Percentiles rank a stretch among this genome's conserved stretches.
phyloP scores from a whole-genome alignment of 768 basidiomycete genomes.

The Macrolepiota dolichaula region DNA sequence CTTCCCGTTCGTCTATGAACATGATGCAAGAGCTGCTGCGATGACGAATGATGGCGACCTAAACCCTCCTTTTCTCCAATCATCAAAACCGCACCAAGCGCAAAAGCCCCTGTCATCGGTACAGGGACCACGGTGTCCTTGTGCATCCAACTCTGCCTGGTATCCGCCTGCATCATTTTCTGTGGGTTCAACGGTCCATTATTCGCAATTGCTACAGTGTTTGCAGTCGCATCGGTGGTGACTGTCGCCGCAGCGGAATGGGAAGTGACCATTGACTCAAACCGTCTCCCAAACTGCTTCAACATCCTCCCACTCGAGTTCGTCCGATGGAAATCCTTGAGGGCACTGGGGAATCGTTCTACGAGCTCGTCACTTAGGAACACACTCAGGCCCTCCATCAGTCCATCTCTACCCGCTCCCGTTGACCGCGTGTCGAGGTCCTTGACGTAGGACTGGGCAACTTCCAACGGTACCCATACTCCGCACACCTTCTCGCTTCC shows the following conservation, averaged over 20 bases:
- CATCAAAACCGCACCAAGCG: conserved; percentile 9
- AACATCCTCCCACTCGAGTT: conserved; percentile 45
- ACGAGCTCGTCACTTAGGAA: conserved; percentile 65
- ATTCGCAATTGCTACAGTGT: conserved; percentile 8
- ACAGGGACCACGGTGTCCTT: conserved; percentile 10
- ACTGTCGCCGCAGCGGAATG: conserved; percentile 16
- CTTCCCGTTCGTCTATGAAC: conserved; percentile 6
- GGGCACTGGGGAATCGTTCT: conserved; percentile 58
- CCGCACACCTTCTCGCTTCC: conserved; percentile 55
- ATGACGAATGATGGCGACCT: not conserved
- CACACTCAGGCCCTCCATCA: conserved; percentile 32
- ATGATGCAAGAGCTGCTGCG: not conserved
- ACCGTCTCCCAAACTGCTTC: conserved; percentile 64
- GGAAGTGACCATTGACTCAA: conserved; percentile 46
- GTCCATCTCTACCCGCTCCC: conserved; percentile 17
- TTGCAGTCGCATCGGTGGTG: conserved; percentile 15
- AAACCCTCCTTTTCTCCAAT: conserved; percentile 11
- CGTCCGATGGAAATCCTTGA: conserved; percentile 54
- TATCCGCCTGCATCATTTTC: conserved; percentile 20
- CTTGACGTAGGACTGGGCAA: conserved; percentile 50
- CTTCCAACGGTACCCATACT: conserved; percentile 65
- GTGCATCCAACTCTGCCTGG: conserved; percentile 13
- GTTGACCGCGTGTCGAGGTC: conserved; percentile 35
- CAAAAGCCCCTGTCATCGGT: conserved; percentile 11
- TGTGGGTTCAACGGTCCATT: conserved; percentile 8